These are phyloP conservation scores for Lasiodiplodia sp. DNA, from an alignment of 2,329 filamentous ascomycete genomes.

Conservation along the genomic window DNA sequence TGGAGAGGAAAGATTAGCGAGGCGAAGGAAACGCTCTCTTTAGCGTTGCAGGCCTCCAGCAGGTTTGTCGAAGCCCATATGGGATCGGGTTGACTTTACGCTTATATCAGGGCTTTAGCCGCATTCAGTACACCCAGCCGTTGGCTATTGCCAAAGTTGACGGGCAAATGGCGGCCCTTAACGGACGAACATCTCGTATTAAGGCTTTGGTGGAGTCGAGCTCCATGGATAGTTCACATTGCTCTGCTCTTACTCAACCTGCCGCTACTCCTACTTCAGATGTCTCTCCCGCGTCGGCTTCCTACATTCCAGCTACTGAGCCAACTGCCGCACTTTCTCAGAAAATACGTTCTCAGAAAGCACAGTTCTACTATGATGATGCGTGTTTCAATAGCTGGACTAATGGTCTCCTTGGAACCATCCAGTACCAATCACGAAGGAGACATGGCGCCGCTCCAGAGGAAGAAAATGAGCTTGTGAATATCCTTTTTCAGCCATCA, in stretches of 20 bases:
- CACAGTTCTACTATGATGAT: background rate
- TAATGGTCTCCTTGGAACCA: background rate
- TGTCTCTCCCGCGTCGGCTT: too few species aligned
- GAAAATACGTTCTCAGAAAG: background rate
- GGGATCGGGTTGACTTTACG: background rate
- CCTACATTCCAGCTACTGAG: background rate
- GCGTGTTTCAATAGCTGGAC: background rate
- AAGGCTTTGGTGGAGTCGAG: background rate
- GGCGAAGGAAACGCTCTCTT: background rate
- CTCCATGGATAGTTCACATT: too few species aligned
- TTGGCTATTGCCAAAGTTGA: background rate
- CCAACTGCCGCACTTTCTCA: background rate
- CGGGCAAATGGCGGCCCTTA: background rate
- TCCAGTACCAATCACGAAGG: background rate
- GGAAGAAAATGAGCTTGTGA: background rate
- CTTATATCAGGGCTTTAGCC: background rate
- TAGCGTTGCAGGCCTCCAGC: constrained; percentile 4
- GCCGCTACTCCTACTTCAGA: background rate
- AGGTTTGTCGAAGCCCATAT: background rate
- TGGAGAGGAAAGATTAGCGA: background rate
- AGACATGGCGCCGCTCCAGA: background rate
- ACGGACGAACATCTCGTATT: background rate
- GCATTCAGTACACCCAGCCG: background rate
- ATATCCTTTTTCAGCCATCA: background rate
- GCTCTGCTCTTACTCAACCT: background rate